Evolutionary conservation across 2,329 filamentous ascomycete genomes (phyloP).

Genomic region (Fusarium tjaetaba): DNA sequence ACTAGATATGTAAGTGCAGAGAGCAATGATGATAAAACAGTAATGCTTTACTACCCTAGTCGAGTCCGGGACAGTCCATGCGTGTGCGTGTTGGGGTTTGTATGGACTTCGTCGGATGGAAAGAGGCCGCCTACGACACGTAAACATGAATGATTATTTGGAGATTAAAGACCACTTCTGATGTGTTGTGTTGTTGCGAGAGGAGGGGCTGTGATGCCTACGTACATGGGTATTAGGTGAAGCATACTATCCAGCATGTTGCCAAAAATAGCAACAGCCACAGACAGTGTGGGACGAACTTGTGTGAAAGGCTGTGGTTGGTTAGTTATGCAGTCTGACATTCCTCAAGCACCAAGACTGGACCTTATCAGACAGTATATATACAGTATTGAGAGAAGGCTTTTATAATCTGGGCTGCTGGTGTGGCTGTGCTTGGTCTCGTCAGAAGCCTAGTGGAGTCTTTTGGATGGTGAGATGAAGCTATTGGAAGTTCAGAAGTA

Average conservation of each 20-base stretch:
- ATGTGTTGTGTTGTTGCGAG: slow-evolving; percentile 17
- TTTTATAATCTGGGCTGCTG: neutral
- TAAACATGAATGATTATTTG: neutral
- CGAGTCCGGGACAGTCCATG: neutral
- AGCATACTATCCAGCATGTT: neutral
- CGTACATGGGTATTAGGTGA: neutral
- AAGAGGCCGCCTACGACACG: slow-evolving; percentile 27
- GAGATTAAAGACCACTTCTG: slow-evolving; percentile 19
- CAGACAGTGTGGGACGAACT: slow-evolving; percentile 25
- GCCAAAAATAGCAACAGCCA: slow-evolving; percentile 1
- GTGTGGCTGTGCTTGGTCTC: slow-evolving; percentile 22
- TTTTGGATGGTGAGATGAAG: slow-evolving; percentile 7
- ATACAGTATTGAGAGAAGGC: slow-evolving; percentile 11
- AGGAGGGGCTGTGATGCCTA: slow-evolving; percentile 25
- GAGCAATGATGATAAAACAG: neutral
- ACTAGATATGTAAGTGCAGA: neutral
- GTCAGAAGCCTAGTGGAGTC: neutral
- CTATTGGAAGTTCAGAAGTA: neutral
- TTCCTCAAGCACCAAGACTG: neutral
- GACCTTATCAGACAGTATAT: slow-evolving; percentile 11
- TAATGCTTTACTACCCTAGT: neutral
- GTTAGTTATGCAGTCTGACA: neutral
- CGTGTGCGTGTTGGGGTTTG: neutral
- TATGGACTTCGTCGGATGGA: neutral
- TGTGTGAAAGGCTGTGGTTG: slow-evolving; percentile 3